Evolutionary conservation across 257 asterid species (phyloP).

Genomic region (Nicotiana obtusifolia): DNA sequence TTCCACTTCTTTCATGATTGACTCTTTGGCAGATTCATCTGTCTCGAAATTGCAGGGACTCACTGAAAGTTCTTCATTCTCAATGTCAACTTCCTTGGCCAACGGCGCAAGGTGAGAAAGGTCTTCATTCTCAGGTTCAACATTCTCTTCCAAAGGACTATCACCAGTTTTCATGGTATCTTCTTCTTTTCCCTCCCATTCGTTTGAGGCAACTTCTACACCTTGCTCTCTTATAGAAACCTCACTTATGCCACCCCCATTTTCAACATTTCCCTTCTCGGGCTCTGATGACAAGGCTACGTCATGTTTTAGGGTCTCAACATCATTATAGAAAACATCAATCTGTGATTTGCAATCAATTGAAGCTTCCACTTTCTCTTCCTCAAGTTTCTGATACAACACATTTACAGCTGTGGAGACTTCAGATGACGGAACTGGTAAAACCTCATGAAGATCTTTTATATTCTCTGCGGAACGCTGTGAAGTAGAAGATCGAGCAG

Average conservation of each 20-base stretch:
- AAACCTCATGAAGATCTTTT: slow-evolving; percentile 81
- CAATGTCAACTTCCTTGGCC: slow-evolving; percentile 10
- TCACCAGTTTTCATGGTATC: neutral
- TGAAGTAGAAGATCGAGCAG: slow-evolving; percentile 38
- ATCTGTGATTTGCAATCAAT: slow-evolving; percentile 26
- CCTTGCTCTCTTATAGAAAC: slow-evolving; percentile 28
- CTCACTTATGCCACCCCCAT: slow-evolving; percentile 34
- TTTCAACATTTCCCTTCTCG: slow-evolving; percentile 25
- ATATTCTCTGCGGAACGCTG: slow-evolving; percentile 42
- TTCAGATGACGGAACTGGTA: slow-evolving; percentile 45
- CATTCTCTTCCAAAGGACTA: slow-evolving; percentile 8
- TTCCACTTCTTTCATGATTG: slow-evolving; percentile 59
- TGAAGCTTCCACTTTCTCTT: slow-evolving; percentile 32
- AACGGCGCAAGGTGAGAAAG: neutral
- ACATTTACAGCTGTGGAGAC: slow-evolving; percentile 51
- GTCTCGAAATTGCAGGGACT: slow-evolving; percentile 14
- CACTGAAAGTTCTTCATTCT: slow-evolving; percentile 16
- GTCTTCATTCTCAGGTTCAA: slow-evolving; percentile 17
- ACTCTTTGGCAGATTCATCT: slow-evolving; percentile 35
- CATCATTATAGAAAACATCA: slow-evolving; percentile 27
- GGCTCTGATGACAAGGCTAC: neutral
- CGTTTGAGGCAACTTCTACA: slow-evolving; percentile 19
- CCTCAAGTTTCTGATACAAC: slow-evolving; percentile 66
- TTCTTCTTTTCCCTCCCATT: slow-evolving; percentile 18
- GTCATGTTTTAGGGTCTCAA: slow-evolving; percentile 25